Percentiles rank a stretch among this genome's conserved stretches.
phyloP scores from a whole-genome alignment of 129 eudicot species.

The Scalesia atractyloides region DNA sequence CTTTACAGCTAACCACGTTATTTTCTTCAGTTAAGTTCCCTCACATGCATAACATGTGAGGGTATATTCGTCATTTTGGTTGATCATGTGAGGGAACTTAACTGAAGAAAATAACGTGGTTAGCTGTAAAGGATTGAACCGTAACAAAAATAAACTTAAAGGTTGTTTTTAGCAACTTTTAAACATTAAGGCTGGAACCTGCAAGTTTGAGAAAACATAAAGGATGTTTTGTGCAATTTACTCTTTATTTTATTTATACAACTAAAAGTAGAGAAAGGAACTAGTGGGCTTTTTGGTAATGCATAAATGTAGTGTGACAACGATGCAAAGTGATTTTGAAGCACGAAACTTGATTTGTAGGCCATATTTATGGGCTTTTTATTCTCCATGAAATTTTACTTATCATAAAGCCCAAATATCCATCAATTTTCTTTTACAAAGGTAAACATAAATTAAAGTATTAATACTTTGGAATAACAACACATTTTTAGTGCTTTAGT shows the following conservation, averaged over 20 bases:
- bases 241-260: neutral
- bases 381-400: conserved; percentile 22
- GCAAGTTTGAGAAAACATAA: too few relatives aligned
- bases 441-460: neutral
- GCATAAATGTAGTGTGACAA: conserved; percentile 33
- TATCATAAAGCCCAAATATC: conserved; percentile 22
- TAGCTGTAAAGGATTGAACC: too few relatives aligned
- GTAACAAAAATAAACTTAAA: too few relatives aligned
- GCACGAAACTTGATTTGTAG: conserved; percentile 35
- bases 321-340: conserved; percentile 26
- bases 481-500: neutral
- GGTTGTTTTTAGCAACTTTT: too few relatives aligned
- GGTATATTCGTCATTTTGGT: too few relatives aligned
- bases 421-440: neutral
- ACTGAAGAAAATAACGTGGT: too few relatives aligned
- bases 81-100: too few relatives aligned
- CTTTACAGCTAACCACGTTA: too few relatives aligned
- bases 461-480: neutral
- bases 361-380: conserved; percentile 27
- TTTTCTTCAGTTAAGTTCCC: too few relatives aligned
- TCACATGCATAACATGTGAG: too few relatives aligned
- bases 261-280: conserved; percentile 7
- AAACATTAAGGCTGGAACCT: too few relatives aligned
- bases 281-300: conserved; percentile 26
- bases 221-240: too few relatives aligned